A percentile compares a stretch with the other conserved stretches of the same genome.
phyloP scores from a whole-genome alignment of 495 filamentous ascomycete species.

The Ascobolus immersus region DNA sequence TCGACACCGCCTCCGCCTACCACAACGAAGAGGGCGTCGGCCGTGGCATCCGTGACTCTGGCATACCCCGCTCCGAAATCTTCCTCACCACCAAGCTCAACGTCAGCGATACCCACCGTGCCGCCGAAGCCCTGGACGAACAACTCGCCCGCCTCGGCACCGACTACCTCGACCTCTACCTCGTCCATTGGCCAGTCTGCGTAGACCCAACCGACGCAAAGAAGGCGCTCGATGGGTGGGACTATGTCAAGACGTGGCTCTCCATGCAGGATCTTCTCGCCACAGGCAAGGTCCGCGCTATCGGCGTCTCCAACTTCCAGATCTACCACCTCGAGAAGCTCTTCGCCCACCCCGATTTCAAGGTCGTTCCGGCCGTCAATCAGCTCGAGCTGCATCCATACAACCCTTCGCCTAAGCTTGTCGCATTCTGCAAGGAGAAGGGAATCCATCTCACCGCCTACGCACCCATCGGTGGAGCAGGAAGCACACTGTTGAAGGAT shows the following conservation, averaged over 20 bases:
- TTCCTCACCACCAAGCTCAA: slow-evolving; percentile 78
- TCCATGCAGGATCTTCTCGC: slow-evolving; percentile 46
- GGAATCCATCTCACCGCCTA: slow-evolving; percentile 34
- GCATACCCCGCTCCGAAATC: slow-evolving; percentile 53
- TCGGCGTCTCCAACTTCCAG: slow-evolving; percentile 70
- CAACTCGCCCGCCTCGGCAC: slow-evolving; percentile 44
- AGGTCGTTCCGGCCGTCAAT: slow-evolving; percentile 54
- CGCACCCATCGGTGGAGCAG: slow-evolving; percentile 26
- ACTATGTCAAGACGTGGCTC: slow-evolving; percentile 51
- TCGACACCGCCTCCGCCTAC: slow-evolving; percentile 28
- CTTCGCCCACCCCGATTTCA: slow-evolving; percentile 30
- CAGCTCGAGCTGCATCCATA: slow-evolving; percentile 77
- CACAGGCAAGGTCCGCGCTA: slow-evolving; percentile 45
- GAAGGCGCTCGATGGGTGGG: slow-evolving; percentile 26
- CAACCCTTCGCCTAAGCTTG: slow-evolving; percentile 33
- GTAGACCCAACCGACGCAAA: slow-evolving; percentile 25
- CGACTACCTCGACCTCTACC: slow-evolving; percentile 60
- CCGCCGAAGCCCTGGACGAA: slow-evolving; percentile 40
- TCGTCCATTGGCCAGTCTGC: slow-evolving; percentile 60
- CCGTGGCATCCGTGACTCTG: slow-evolving; percentile 51
- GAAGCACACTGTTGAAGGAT: slow-evolving; percentile 20
- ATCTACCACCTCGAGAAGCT: slow-evolving; percentile 45
- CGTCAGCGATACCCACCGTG: slow-evolving; percentile 50
- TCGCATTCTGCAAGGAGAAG: slow-evolving; percentile 24
- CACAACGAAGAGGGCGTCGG: slow-evolving; percentile 70